Evolutionary conservation across 179 eudicot genomes (phyloP), one percentile per base, ranked within the genome.

Genomic region (Corrigiola litoralis): DNA sequence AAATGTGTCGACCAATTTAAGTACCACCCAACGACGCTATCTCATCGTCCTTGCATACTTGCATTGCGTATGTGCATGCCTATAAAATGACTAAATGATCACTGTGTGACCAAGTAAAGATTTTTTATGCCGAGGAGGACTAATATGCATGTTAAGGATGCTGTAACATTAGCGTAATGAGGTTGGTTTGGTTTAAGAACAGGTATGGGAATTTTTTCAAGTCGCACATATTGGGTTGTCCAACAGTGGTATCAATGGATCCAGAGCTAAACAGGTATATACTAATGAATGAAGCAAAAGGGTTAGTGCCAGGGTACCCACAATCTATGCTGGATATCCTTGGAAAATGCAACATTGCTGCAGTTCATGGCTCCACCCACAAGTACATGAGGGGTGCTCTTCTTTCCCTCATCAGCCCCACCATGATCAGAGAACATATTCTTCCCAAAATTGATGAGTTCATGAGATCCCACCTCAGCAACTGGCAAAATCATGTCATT

Each of bases 351-450:
- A 94, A 94, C 74, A 94, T 94, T 34, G 99, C 99, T 53, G 99
- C 99, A 37, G 99, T 94, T 41, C 92, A 85, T 79, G 98, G 98
- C 38, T 77, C 95, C 58, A 83, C 89, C 3, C 98, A 92, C 78
- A 92, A 88, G 87, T 73, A 86, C 79, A 90, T 94, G 99, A 86
- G 97, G 67, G 99, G 94, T 62, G 97, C 97, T 20, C 77, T 94
- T 67, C 82, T 87, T 25, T 68, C 91, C 17, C 88, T 90, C 4
- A 80, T 94, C 2, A 84, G 83, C 73, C 99, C 96, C 50, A 70
- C 91, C 34, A 86, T 85, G 86, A 83, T 90, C 72, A 82, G 74
- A 62, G 67, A 69, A 36, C 95, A 83, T 14, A 87, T 94, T 50
- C 73, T 94, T 48, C 96, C 97, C 2, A 90, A 80, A 75, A 83